These are phyloP conservation scores for Phyllachora maydis DNA, from an alignment of 2,329 filamentous ascomycete species.

Conservation along the genomic window DNA sequence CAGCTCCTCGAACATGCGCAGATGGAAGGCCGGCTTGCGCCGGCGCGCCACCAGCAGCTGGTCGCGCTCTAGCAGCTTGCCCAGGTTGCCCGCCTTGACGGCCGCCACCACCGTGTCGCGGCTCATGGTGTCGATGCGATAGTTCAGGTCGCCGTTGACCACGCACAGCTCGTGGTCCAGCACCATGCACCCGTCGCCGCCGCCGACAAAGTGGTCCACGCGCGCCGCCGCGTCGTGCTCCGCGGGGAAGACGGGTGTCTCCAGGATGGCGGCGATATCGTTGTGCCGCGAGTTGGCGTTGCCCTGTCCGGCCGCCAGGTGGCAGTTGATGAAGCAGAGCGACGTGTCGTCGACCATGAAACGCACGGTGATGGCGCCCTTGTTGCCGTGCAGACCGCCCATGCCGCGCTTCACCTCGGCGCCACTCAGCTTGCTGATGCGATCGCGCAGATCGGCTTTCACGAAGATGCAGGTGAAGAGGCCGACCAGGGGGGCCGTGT, in stretches of 20 bases:
- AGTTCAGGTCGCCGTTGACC: conserved; percentile 90
- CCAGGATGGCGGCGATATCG: conserved; percentile 77
- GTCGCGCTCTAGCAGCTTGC: conserved; percentile 78
- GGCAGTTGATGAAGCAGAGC: conserved; percentile 91
- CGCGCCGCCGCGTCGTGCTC: conserved; percentile 47
- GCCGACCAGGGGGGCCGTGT: conserved; percentile 78
- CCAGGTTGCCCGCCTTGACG: conserved; percentile 59
- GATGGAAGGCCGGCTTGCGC: conserved; percentile 73
- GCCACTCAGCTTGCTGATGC: conserved; percentile 57
- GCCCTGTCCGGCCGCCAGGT: conserved; percentile 82
- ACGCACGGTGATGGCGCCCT: conserved; percentile 80
- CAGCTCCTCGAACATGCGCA: conserved; percentile 77
- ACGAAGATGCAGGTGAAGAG: conserved; percentile 94
- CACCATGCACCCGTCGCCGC: conserved; percentile 90
- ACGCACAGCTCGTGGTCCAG: conserved; percentile 96
- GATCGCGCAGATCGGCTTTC: conserved; percentile 53
- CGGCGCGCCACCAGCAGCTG: conserved; percentile 78
- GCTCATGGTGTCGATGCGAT: conserved; percentile 93
- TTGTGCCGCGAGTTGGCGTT: conserved; percentile 83
- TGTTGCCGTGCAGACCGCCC: conserved; percentile 90
- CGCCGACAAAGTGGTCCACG: conserved; percentile 64
- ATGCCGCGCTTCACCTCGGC: conserved; percentile 89
- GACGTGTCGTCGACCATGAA: conserved; percentile 89
- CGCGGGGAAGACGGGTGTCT: conserved; percentile 51
- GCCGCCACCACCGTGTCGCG: conserved; percentile 81